phyloP scores from a whole-genome alignment of 1,284 basidiomycete species.

The Heterobasidion irregulare region DNA sequence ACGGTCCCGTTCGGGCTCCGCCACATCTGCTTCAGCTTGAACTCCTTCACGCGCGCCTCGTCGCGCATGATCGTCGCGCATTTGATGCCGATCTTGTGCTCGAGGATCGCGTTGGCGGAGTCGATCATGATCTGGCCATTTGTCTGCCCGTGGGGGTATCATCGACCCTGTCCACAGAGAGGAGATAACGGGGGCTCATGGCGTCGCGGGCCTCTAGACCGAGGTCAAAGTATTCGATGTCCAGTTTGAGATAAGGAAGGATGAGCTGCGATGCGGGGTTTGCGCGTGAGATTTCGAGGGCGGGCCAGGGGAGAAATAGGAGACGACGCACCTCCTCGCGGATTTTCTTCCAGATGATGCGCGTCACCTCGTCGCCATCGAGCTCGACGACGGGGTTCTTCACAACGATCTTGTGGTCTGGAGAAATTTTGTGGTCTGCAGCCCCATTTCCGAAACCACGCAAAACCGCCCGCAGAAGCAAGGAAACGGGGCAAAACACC shows the following conservation, averaged over 20 bases:
- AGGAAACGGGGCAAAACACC: background rate
- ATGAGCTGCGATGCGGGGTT: no score
- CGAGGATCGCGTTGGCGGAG: constrained; percentile 85
- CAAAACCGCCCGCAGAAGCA: background rate
- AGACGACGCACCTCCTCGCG: no score
- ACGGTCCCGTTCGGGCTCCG: constrained; percentile 92
- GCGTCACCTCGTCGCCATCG: no score
- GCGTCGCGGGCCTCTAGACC: no score
- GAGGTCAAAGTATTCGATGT: no score
- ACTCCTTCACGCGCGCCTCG: constrained; percentile 90
- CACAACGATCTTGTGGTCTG: constrained; percentile 68
- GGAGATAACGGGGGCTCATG: constrained; percentile 31
- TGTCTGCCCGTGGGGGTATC: constrained; percentile 43
- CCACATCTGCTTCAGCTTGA: constrained; percentile 99
- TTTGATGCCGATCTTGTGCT: constrained; percentile 90
- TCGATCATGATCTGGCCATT: constrained; percentile 92
- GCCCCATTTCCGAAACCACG: background rate
- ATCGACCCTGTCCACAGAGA: background rate
- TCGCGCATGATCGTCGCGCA: constrained; percentile 99
- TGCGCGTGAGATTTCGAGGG: no score
- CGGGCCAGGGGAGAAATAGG: no score
- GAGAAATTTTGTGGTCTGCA: no score
- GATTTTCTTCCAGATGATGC: no score
- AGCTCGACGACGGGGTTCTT: constrained; percentile 90
- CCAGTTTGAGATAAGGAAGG: no score